These are phyloP conservation scores for Chloris gayana DNA, from an alignment of 176 grass and related monocot species.

Conservation along the genomic window DNA sequence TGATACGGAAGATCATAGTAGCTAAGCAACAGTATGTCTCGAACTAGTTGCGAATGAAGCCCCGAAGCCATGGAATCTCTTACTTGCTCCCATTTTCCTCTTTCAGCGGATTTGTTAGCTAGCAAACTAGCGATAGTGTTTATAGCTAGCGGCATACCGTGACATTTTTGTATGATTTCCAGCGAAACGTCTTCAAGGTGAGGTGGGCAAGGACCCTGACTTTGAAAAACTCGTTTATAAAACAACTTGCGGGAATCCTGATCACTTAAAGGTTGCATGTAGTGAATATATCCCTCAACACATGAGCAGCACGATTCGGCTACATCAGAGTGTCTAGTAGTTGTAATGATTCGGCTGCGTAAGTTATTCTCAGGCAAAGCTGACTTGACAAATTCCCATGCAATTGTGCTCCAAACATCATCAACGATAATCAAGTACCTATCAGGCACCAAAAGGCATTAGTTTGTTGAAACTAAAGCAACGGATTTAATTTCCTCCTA, in stretches of 20 bases:
- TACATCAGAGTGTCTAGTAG: slow-evolving; percentile 10
- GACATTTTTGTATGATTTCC: slow-evolving; percentile 7
- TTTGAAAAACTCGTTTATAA: not conserved
- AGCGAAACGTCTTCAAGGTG: not conserved
- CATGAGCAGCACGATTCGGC: slow-evolving; percentile 2
- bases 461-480: not conserved
- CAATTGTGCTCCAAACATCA: slow-evolving; percentile 2
- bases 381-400: slow-evolving; percentile 1
- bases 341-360: not conserved
- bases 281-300: slow-evolving; percentile 5
- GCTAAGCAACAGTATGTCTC: slow-evolving; percentile 21
- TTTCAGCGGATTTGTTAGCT: not conserved
- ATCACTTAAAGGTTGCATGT: slow-evolving; percentile 16
- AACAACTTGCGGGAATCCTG: slow-evolving; percentile 14
- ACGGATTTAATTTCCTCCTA: not conserved
- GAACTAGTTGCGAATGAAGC: not conserved
- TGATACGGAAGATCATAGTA: slow-evolving; percentile 18
- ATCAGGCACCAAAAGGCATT: not conserved
- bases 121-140: slow-evolving; percentile 14
- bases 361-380: slow-evolving; percentile 27
- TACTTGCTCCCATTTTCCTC: slow-evolving; percentile 21
- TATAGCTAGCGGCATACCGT: slow-evolving; percentile 24
- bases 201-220: not conserved
- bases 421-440: slow-evolving; percentile 20
- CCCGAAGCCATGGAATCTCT: slow-evolving; percentile 3